These are phyloP conservation scores for Phialocephala sp. DNA, from an alignment of 2,329 filamentous ascomycete genomes.

Conservation along the genomic window DNA sequence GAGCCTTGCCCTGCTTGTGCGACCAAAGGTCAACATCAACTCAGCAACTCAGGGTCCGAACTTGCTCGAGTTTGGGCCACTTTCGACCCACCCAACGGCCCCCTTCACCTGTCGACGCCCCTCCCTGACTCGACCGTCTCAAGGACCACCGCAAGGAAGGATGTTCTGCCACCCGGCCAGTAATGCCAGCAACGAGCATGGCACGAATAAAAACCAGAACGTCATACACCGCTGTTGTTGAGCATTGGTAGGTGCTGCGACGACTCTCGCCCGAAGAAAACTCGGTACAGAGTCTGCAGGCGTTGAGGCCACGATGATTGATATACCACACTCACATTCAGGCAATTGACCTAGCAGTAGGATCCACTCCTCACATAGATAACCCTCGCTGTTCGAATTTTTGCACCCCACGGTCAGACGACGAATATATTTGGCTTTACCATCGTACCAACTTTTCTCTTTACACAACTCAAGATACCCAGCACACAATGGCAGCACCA, in stretches of 20 bases:
- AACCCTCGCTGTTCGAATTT: conserved; percentile 8
- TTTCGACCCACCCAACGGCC: neutral
- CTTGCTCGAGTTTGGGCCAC: neutral
- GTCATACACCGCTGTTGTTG: conserved; percentile 32
- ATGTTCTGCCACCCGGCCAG: neutral
- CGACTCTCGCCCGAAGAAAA: conserved; percentile 24
- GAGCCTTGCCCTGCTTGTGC: conserved; percentile 8
- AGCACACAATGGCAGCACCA: conserved; percentile 34
- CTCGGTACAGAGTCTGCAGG: conserved; percentile 27
- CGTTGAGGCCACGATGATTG: conserved; percentile 20
- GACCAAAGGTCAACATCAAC: neutral
- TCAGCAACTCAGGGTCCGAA: conserved; percentile 10
- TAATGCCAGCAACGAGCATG: neutral
- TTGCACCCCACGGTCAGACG: conserved; percentile 13
- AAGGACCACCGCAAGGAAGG: neutral
- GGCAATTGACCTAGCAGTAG: conserved; percentile 18
- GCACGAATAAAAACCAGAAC: conserved; percentile 18
- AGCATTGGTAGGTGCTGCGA: conserved; percentile 12
- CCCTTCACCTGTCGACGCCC: neutral
- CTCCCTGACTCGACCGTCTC: conserved; percentile 10
- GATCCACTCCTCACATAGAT: conserved; percentile 8
- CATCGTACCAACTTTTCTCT: conserved; percentile 3
- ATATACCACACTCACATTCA: conserved; percentile 28
- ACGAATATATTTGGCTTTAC: neutral
- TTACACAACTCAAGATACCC: conserved; percentile 9